Percentiles rank a stretch among this genome's conserved stretches.
Evolutionary conservation across 495 filamentous ascomycete genomes (phyloP).

Genomic region (Pyronema omphalodes): DNA sequence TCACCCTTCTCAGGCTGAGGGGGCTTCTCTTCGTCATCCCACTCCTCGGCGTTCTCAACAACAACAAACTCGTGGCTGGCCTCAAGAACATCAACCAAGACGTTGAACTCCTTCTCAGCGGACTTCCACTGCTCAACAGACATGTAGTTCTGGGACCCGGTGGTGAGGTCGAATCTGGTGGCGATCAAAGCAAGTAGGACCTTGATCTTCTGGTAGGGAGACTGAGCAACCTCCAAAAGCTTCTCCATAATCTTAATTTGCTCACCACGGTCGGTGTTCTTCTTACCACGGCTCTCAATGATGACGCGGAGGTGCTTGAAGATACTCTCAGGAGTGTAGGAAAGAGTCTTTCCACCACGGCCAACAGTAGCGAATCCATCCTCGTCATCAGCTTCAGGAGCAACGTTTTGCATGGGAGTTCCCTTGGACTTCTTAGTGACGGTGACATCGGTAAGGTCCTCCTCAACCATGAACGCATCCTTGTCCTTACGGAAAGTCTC

Average conservation of each 20-base stretch:
- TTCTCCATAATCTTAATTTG: constrained; percentile 97
- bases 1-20: constrained; percentile 53
- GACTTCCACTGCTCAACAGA: constrained; percentile 91
- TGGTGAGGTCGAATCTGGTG: constrained; percentile 81
- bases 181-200: constrained; percentile 83
- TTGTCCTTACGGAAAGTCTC: constrained; percentile 72
- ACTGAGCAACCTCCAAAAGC: constrained; percentile 68
- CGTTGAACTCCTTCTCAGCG: constrained; percentile 66
- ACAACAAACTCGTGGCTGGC: constrained; percentile 59
- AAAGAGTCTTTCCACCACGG: constrained; percentile 64
- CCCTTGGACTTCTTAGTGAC: constrained; percentile 32
- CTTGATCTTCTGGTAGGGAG: constrained; percentile 86
- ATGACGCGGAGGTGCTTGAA: constrained; percentile 88
- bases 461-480: constrained; percentile 71
- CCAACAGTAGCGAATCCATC: constrained; percentile 77
- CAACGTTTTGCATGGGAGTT: constrained; percentile 30
- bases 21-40: constrained; percentile 95
- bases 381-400: constrained; percentile 35
- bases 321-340: constrained; percentile 92
- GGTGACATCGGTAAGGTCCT: constrained; percentile 38
- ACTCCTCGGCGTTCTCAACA: constrained; percentile 82
- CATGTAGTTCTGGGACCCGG: constrained; percentile 71
- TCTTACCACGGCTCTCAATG: constrained; percentile 88
- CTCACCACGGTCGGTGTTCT: constrained; percentile 89
- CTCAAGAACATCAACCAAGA: constrained; percentile 63